phyloP scores from a whole-genome alignment of 2,329 filamentous ascomycete genomes.

The Penicillium oxalicum region DNA sequence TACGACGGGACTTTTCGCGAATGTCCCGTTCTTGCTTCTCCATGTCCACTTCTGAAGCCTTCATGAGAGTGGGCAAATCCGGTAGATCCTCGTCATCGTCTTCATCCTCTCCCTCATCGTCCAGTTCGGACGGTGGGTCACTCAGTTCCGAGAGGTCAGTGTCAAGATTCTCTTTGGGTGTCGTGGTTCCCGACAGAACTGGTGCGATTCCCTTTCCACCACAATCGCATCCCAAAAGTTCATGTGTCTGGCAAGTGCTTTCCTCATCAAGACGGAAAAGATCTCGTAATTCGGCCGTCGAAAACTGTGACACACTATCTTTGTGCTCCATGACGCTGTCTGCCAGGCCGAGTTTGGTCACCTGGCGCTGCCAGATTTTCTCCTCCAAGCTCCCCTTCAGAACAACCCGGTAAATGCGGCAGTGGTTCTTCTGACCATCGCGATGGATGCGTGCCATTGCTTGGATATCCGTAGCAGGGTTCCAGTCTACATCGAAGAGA shows the following conservation, averaged over 20 bases:
- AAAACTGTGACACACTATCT: conserved; percentile 54
- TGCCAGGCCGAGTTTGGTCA: conserved; percentile 64
- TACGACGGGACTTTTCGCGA: conserved; percentile 14
- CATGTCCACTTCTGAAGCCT: conserved; percentile 37
- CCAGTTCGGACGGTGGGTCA: conserved; percentile 6
- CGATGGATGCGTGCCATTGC: conserved; percentile 70
- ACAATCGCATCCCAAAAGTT: conserved; percentile 59
- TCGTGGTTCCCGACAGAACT: conserved; percentile 4
- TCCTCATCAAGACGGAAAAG: conserved; percentile 60
- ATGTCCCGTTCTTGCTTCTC: conserved; percentile 31
- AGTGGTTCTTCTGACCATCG: conserved; percentile 62
- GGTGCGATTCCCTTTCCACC: conserved; percentile 45
- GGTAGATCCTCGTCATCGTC: conserved; percentile 21
- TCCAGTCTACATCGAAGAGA: conserved; percentile 71
- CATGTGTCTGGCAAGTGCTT: conserved; percentile 60
- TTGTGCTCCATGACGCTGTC: conserved; percentile 67
- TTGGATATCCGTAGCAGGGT: conserved; percentile 66
- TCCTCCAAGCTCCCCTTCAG: conserved; percentile 65
- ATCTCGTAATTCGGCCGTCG: conserved; percentile 59
- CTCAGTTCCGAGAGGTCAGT: conserved; percentile 10
- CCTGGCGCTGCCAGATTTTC: conserved; percentile 68
- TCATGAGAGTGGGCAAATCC: conserved; percentile 30
- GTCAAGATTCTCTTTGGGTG: conserved; percentile 10
- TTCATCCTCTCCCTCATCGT: no score
- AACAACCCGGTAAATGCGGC: conserved; percentile 63